A percentile compares a stretch with the other conserved stretches of the same genome.
phyloP scores from a whole-genome alignment of 202 grass and related monocot genomes.

The Zoysia matrella region DNA sequence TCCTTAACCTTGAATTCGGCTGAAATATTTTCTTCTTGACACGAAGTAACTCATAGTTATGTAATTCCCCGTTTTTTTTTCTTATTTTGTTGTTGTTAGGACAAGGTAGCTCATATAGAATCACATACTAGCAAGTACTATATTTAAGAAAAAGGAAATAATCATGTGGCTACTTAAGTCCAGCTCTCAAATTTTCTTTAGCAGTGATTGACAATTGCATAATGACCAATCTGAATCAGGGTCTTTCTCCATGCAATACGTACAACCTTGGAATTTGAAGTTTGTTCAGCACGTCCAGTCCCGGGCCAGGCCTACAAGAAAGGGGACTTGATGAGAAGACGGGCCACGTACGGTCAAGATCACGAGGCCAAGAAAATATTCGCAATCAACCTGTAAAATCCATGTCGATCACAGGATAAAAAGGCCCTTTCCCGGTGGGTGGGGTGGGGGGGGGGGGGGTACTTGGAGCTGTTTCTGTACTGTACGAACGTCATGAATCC shows the following conservation, averaged over 20 bases:
- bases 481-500: background rate
- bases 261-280: constrained; percentile 20
- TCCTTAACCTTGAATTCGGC: too few species aligned
- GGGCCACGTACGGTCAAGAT: constrained; percentile 1
- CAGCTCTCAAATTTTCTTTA: background rate
- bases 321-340: constrained; percentile 3
- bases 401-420: constrained; percentile 3
- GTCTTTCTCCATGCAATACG: background rate
- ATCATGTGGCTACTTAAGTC: background rate
- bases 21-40: too few species aligned
- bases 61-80: too few species aligned
- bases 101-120: background rate
- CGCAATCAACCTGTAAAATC: background rate
- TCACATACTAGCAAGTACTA: too few species aligned
- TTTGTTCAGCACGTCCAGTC: background rate
- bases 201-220: background rate
- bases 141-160: too few species aligned
- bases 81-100: too few species aligned
- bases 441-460: background rate
- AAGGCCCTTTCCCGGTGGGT: background rate
- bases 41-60: too few species aligned
- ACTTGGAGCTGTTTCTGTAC: background rate
- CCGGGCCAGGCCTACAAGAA: background rate
- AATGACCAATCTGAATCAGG: background rate
- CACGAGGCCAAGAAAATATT: constrained; percentile 21